Conservation (phyloP, 2,329 filamentous ascomycete species). For the Alternaria sp. region DNA sequence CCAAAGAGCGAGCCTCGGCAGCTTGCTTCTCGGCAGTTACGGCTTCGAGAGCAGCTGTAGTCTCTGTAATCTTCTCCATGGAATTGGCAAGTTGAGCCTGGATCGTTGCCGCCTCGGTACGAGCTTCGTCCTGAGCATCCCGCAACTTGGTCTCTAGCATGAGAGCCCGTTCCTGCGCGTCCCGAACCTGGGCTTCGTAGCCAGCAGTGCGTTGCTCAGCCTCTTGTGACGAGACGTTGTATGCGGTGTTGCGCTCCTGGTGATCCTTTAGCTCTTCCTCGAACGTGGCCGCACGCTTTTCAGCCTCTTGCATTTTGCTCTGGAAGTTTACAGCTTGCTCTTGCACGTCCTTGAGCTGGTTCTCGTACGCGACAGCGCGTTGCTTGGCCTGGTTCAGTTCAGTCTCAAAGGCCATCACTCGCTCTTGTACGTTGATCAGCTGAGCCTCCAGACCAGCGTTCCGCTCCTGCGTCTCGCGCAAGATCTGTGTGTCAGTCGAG, state of each 20-base stretch:
- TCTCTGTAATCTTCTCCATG: slow-evolving; percentile 39
- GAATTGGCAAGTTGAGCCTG: slow-evolving; percentile 46
- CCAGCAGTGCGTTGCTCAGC: slow-evolving; percentile 29
- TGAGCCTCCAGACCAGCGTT: slow-evolving; percentile 42
- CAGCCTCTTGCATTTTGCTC: slow-evolving; percentile 32
- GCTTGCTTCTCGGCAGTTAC: slow-evolving; percentile 41
- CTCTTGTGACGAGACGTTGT: slow-evolving; percentile 28
- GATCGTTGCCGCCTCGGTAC: slow-evolving; percentile 41
- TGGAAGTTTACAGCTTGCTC: slow-evolving; percentile 39
- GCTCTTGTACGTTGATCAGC: slow-evolving; percentile 43
- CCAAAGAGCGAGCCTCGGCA: slow-evolving; percentile 37
- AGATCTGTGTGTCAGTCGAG: slow-evolving; percentile 23
- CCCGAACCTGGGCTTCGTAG: slow-evolving; percentile 42
- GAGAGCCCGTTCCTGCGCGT: slow-evolving; percentile 42
- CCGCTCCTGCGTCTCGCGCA: slow-evolving; percentile 39
- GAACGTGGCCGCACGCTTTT: slow-evolving; percentile 35
- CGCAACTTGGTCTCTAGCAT: slow-evolving; percentile 41
- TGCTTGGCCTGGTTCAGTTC: slow-evolving; percentile 36
- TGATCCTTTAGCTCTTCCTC: slow-evolving; percentile 40
- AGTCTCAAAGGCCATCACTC: slow-evolving; percentile 36
- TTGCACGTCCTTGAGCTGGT: slow-evolving; percentile 42
- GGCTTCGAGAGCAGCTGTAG: slow-evolving; percentile 30
- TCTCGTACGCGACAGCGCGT: slow-evolving; percentile 40
- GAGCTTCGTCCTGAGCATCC: slow-evolving; percentile 43
- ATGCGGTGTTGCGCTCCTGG: slow-evolving; percentile 32